Base-by-base conservation (phyloP, 2,329 filamentous ascomycete species). In the Lasiodiplodia theobromae region DNA sequence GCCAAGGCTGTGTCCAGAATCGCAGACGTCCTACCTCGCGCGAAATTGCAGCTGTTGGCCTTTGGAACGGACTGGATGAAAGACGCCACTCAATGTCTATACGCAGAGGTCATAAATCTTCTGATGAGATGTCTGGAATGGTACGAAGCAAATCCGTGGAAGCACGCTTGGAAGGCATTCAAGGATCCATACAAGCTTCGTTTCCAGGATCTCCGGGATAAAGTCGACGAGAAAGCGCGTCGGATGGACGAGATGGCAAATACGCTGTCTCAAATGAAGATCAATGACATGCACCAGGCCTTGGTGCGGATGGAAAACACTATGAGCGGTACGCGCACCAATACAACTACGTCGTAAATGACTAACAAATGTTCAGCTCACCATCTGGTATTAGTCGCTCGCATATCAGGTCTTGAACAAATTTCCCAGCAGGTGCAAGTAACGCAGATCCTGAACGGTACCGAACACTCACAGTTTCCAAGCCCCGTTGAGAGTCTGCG, bases 71-170 rank as follows among this genome's bases (percentile, higher is more conserved):
- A 57, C 1, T 34, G 12, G 8, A 72, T 72, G 70, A 62, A 66
- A 25, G 16, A 54, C 18, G 67, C 67, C 11, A 52, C 69, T 10
- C 38, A 58, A 21, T 28, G 10, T 7, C 57, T 72, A 4, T 72
- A 72, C 38, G 67, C 65, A 2, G 34, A 52, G 8, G 62, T 72
- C 34, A 66, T 72, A 7, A 18, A 68, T 23, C 71, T 72, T 44
- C 8, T 72, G 10, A 23, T 40, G 5, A 34, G 54, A 12, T 40
- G 67, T 8, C 11, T 71, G 3, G 51, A 58, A 1, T 72, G 70
- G 70, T 72, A 72, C 37, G 56, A 64, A n/a, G 14, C 67, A 31
- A 67, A 63, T 6, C 47, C 23, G 8, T 53, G 25, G 18, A 68
- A 44, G 57, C 70, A 66, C 25, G 53, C 62, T 10, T 23, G 49